Conservation (phyloP, 805 yeast species). For the Pichia nanzhaoensis region DNA sequence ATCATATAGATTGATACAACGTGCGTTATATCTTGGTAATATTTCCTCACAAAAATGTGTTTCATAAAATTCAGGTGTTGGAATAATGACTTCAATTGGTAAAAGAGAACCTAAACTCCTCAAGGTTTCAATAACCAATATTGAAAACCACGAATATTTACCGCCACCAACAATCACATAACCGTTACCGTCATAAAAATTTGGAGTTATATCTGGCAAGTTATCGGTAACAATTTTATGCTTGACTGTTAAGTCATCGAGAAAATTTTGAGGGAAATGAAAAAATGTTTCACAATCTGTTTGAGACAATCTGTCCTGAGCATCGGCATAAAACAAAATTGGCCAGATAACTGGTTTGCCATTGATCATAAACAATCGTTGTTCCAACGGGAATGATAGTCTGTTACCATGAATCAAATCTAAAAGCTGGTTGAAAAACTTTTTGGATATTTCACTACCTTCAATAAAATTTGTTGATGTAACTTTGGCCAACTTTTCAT, state of each 20-base stretch:
- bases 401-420: slow-evolving; percentile 26
- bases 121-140: slow-evolving; percentile 34
- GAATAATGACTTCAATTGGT: slow-evolving; percentile 27
- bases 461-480: slow-evolving; percentile 21
- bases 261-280: slow-evolving; percentile 32
- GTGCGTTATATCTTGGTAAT: slow-evolving; percentile 36
- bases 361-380: slow-evolving; percentile 21
- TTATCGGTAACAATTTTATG: slow-evolving; percentile 40
- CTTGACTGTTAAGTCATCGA: slow-evolving; percentile 37
- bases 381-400: slow-evolving; percentile 27
- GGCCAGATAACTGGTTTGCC: slow-evolving; percentile 20
- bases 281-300: slow-evolving; percentile 7
- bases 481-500: slow-evolving; percentile 19
- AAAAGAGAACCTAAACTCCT: slow-evolving; percentile 37
- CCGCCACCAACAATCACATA: slow-evolving; percentile 41
- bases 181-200: slow-evolving; percentile 25
- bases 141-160: slow-evolving; percentile 35
- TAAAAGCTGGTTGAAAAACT: slow-evolving; percentile 25
- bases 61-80: slow-evolving; percentile 15
- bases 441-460: slow-evolving; percentile 26
- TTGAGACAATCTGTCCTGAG: slow-evolving; percentile 12
- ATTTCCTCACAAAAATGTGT: slow-evolving; percentile 28
- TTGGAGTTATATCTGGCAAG: slow-evolving; percentile 36
- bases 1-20: slow-evolving; percentile 35
- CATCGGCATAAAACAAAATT: slow-evolving; percentile 10